Evolutionary conservation across 2,329 filamentous ascomycete genomes (phyloP).

Genomic region (Alternaria angustiovoidea): DNA sequence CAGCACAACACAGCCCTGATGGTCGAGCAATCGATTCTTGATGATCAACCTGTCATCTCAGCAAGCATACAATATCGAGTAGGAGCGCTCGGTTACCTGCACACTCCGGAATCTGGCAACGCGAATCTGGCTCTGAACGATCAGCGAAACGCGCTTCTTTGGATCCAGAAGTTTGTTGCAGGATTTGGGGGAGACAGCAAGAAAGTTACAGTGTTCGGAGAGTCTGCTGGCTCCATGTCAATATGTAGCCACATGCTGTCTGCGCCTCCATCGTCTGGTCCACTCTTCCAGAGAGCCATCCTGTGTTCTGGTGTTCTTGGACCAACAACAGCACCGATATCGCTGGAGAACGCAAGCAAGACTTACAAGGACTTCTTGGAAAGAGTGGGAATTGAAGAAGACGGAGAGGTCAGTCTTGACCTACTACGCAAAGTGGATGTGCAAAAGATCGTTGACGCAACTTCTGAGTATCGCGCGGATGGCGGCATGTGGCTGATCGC

Average conservation of each 20-base stretch:
- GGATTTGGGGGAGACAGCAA: slow-evolving; percentile 47
- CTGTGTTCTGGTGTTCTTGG: slow-evolving; percentile 33
- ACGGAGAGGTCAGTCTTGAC: slow-evolving; percentile 17
- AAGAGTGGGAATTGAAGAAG: slow-evolving; percentile 26
- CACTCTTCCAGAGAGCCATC: slow-evolving; percentile 31
- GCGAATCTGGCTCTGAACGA: slow-evolving; percentile 35
- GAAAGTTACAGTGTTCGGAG: slow-evolving; percentile 52
- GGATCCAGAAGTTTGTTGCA: slow-evolving; percentile 46
- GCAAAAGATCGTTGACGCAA: slow-evolving; percentile 23
- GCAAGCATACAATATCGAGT: slow-evolving; percentile 38
- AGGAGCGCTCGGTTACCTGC: slow-evolving; percentile 45
- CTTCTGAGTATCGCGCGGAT: slow-evolving; percentile 1
- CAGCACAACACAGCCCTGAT: slow-evolving; percentile 35
- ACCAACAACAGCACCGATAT: slow-evolving; percentile 19
- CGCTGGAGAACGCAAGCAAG: slow-evolving; percentile 12
- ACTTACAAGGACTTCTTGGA: slow-evolving; percentile 28
- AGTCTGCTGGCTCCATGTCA: slow-evolving; percentile 55
- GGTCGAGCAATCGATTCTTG: slow-evolving; percentile 32
- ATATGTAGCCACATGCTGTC: slow-evolving; percentile 38
- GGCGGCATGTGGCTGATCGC: slow-evolving; percentile 23
- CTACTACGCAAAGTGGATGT: slow-evolving; percentile 18
- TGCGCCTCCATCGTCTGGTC: slow-evolving; percentile 13
- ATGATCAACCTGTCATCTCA: slow-evolving; percentile 25
- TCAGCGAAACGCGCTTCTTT: slow-evolving; percentile 47
- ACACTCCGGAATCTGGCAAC: slow-evolving; percentile 50